Percentiles rank a stretch among this genome's conserved stretches.
Evolutionary conservation across 306 rosid species (phyloP).

Genomic region (Luffa aegyptiaca): DNA sequence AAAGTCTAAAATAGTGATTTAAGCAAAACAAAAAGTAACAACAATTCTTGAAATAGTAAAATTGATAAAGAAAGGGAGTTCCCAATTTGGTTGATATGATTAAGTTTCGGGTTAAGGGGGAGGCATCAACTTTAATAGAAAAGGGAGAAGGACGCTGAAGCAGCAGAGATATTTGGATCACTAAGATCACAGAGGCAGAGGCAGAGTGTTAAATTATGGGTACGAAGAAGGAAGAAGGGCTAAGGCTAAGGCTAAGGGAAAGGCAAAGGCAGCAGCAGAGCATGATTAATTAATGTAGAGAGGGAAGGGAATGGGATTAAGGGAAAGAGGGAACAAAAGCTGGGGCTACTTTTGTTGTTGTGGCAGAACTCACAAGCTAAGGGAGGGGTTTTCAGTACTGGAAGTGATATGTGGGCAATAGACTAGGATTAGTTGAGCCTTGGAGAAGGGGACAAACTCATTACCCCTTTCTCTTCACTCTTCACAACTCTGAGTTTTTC

Average conservation of each 20-base stretch:
- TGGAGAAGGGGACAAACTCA: background rate
- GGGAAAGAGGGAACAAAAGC: conserved; percentile 1
- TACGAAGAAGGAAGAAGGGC: background rate
- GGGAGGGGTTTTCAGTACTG: background rate
- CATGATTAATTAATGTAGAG: background rate
- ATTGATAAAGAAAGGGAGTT: background rate
- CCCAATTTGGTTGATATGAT: background rate
- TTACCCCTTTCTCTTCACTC: background rate
- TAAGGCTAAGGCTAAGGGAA: background rate
- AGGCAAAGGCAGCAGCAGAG: background rate
- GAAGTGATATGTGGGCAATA: background rate
- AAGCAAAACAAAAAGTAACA: background rate
- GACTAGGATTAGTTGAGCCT: background rate
- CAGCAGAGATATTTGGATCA: background rate
- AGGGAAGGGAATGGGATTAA: background rate
- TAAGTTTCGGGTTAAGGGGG: background rate
- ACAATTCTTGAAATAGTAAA: background rate
- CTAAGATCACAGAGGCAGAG: background rate
- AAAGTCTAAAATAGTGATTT: too few relatives aligned
- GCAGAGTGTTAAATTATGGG: background rate
- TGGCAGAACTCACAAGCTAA: too few relatives aligned
- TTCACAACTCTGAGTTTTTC: background rate
- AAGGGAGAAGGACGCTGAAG: background rate
- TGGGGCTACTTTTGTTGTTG: background rate
- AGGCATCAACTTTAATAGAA: background rate